phyloP scores from a whole-genome alignment of 768 basidiomycete genomes.

The Sarcodon aspratus region DNA sequence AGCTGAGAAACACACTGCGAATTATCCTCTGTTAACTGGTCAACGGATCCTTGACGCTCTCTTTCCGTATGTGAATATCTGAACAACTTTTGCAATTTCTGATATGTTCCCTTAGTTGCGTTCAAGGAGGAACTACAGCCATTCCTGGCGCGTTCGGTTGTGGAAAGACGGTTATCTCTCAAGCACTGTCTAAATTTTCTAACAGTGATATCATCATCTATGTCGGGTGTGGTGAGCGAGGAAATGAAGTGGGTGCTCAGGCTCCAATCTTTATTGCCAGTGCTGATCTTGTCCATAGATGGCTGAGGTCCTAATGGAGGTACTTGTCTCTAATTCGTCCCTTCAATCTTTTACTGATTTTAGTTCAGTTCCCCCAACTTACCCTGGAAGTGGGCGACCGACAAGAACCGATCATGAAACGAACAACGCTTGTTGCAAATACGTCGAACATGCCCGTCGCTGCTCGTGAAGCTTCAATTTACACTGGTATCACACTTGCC shows the following conservation, averaged over 20 bases:
- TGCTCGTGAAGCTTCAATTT: conserved; percentile 97
- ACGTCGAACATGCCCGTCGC: conserved; percentile 99
- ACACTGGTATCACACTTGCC: conserved; percentile 97
- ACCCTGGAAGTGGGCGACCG: conserved; percentile 87
- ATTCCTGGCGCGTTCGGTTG: conserved; percentile 99
- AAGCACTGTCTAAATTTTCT: conserved; percentile 96
- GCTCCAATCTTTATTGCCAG: background rate
- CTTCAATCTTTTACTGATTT: conserved; percentile 7
- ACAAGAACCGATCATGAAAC: conserved; percentile 99
- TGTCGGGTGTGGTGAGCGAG: conserved; percentile 97
- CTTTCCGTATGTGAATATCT: conserved; percentile 62
- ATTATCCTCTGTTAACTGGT: conserved; percentile 87
- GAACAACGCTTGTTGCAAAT: conserved; percentile 96
- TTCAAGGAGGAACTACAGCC: conserved; percentile 92
- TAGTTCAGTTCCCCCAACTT: conserved; percentile 67
- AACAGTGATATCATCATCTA: conserved; percentile 99
- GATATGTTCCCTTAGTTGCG: conserved; percentile 47
- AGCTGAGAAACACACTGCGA: conserved; percentile 89
- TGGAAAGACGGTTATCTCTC: conserved; percentile 97
- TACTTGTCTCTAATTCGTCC: conserved; percentile 17
- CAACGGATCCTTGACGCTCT: conserved; percentile 95
- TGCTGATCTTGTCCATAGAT: conserved; percentile 33
- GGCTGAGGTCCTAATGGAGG: conserved; percentile 99
- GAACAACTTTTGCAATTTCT: background rate
- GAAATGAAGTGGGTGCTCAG: conserved; percentile 64